phyloP scores from a whole-genome alignment of 768 basidiomycete species.

The Suillus bovinus region DNA sequence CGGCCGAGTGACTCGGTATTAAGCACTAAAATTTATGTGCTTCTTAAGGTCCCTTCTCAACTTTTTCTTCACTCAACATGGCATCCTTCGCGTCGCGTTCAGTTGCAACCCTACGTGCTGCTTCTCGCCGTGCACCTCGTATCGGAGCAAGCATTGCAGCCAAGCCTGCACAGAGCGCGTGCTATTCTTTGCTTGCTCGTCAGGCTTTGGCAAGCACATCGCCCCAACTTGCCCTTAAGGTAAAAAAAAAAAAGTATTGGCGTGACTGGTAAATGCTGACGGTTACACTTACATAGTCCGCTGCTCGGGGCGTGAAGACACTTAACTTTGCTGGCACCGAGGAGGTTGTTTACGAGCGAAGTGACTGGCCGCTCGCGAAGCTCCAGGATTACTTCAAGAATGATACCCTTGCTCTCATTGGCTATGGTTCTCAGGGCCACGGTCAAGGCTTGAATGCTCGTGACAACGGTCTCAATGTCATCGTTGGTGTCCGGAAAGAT shows the following conservation, averaged over 20 bases:
- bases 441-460: conserved; percentile 99
- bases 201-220: conserved; percentile 32
- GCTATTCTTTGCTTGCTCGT: conserved; percentile 68
- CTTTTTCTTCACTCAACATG: conserved; percentile 46
- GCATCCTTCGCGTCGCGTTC: conserved; percentile 63
- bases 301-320: conserved; percentile 83
- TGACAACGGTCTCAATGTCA: conserved; percentile 98
- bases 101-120: conserved; percentile 61
- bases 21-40: background rate
- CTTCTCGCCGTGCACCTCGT: conserved; percentile 67
- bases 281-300: conserved; percentile 30
- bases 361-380: conserved; percentile 97
- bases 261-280: background rate
- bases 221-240: conserved; percentile 39
- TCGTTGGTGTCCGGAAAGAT: conserved; percentile 95
- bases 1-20: conserved; percentile 1
- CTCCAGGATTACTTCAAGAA: conserved; percentile 99
- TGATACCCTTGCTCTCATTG: conserved; percentile 98
- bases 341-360: conserved; percentile 92
- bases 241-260: conserved; percentile 13
- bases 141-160: conserved; percentile 39
- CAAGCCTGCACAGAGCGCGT: conserved; percentile 52
- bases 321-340: conserved; percentile 95
- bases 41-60: background rate
- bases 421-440: conserved; percentile 98